phyloP scores from a whole-genome alignment of 805 yeast genomes.

The Kockiozyma suomiensis region DNA sequence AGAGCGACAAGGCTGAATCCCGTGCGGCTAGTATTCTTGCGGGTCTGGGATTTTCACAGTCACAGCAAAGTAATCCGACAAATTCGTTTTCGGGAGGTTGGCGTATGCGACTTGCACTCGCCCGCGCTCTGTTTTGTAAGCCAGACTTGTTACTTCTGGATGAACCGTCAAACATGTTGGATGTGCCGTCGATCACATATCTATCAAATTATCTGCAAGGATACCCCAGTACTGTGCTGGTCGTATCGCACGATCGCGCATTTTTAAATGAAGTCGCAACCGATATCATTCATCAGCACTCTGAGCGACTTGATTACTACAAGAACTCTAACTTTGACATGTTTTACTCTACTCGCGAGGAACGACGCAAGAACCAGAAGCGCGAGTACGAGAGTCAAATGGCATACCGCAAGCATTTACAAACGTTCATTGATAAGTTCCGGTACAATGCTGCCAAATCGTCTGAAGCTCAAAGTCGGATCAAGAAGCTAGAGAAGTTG shows the following conservation, averaged over 20 bases:
- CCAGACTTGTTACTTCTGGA: constrained; percentile 91
- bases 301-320: constrained; percentile 94
- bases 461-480: constrained; percentile 96
- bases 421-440: constrained; percentile 90
- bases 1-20: constrained; percentile 95
- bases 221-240: constrained; percentile 89
- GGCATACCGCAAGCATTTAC: constrained; percentile 93
- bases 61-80: constrained; percentile 79
- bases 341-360: constrained; percentile 91
- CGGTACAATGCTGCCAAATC: constrained; percentile 98
- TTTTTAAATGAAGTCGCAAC: constrained; percentile 98
- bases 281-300: constrained; percentile 96
- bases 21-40: constrained; percentile 90
- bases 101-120: constrained; percentile 99
- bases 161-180: constrained; percentile 99
- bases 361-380: constrained; percentile 87
- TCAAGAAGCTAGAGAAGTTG: constrained; percentile 91
- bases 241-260: constrained; percentile 97
- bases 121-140: constrained; percentile 95
- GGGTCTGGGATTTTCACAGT: constrained; percentile 92
- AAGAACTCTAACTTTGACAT: constrained; percentile 87
- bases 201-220: constrained; percentile 86
- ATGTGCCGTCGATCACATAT: constrained; percentile 96
- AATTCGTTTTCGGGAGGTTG: constrained; percentile 99
- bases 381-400: constrained; percentile 97